Evolutionary conservation across 2,329 filamentous ascomycete species (phyloP).

Genomic region (Zasmidium citrigriseum): DNA sequence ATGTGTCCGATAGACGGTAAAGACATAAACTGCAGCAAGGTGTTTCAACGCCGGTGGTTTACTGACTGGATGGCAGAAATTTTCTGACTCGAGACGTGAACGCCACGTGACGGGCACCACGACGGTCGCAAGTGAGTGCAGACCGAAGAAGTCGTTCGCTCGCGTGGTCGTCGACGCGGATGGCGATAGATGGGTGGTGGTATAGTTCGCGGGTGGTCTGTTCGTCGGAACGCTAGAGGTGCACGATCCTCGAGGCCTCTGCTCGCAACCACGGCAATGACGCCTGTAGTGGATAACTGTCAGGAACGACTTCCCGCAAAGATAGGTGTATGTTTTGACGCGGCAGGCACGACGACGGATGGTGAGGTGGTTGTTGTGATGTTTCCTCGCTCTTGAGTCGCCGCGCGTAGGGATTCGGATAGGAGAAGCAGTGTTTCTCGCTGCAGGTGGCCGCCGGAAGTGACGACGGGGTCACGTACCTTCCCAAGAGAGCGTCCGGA

Average conservation of each 20-base stretch:
- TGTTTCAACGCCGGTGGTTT: constrained; percentile 4
- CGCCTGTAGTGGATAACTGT: background rate
- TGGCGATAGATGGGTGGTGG: constrained; percentile 14
- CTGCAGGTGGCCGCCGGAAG: background rate
- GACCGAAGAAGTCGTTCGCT: background rate
- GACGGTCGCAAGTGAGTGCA: background rate
- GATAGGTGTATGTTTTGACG: background rate
- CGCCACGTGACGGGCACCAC: constrained; percentile 21
- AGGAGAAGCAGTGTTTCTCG: background rate
- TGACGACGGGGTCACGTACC: background rate
- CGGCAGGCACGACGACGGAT: background rate
- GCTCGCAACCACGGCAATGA: constrained; percentile 1
- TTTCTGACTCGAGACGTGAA: constrained; percentile 17
- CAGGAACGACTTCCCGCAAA: constrained; percentile 1
- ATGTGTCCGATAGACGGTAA: constrained; percentile 34
- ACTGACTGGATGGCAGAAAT: constrained; percentile 30
- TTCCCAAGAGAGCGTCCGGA: background rate
- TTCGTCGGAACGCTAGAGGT: constrained; percentile 28
- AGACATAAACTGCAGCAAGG: constrained; percentile 30
- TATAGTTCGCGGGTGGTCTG: constrained; percentile 27
- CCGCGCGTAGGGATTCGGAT: constrained; percentile 2
- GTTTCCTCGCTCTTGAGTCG: background rate
- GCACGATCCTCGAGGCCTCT: constrained; percentile 21
- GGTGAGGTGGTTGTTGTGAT: background rate
- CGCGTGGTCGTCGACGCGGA: constrained; percentile 8